Evolutionary conservation across 345 rosid genomes (phyloP), one percentile per base, ranked within the genome.

Genomic region (Salix dunnii): DNA sequence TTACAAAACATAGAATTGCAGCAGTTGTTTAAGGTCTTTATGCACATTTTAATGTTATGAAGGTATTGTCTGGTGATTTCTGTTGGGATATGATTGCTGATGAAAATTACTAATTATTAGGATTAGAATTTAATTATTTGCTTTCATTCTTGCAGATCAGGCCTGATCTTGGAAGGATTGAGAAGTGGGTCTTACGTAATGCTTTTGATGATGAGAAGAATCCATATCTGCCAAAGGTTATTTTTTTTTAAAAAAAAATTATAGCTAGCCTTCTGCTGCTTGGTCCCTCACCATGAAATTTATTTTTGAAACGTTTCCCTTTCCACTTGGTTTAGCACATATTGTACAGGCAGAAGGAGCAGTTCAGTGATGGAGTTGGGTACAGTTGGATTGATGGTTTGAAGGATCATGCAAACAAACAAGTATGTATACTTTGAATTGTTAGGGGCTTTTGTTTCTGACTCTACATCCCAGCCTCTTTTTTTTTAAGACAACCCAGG

Each of bases 311-410:
- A 74, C 74, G 35, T 20, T 72, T 66, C 25, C 58, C 61, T 72
- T 72, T 12, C 63, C 30, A 17, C 65, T 46, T 28, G 77, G 77
- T 79, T 75, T 74, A 88, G 93, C 92, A 88, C 87, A 92, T 92
- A 78, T 63, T 92, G 35, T 90, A 89, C 82, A 82, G 97, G 83
- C 97, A 92, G 85, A 90, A 92, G 79, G 97, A 92, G 83, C 97
- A 92, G 76, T 92, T 90, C 88, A 90, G 97, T 79, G 95, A 92
- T 79, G 97, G 97, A 80, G 94, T 92, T 71, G 97, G 97, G 20
- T 90, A 92, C 76, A 88, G 93, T 43, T 92, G 97, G 97, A 92
- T 92, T 84, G 97, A 92, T 81, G 91, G 97, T 73, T 67, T 92
- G 73, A 90, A 87, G 82, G 97, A 90, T 73, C 97, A 92, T 72